Percentiles rank a stretch among this genome's conserved stretches.
These are phyloP conservation scores for Penicillium mononematosum DNA, from an alignment of 495 filamentous ascomycete genomes.

Conservation along the genomic window DNA sequence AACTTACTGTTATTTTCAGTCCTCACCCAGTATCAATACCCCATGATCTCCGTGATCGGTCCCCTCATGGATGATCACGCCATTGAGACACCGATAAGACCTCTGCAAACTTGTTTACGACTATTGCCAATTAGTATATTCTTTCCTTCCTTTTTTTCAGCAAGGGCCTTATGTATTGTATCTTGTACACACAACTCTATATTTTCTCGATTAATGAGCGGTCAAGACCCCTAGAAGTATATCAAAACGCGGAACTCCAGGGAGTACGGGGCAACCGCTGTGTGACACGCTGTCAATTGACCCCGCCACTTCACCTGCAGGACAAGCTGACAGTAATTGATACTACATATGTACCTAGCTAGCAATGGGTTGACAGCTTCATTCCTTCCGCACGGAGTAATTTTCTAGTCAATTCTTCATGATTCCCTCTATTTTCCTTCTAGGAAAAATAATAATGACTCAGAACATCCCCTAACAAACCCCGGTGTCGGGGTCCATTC, in stretches of 20 bases:
- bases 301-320: conserved; percentile 6
- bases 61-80: conserved; percentile 6
- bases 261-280: conserved; percentile 3
- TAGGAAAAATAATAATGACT: background rate
- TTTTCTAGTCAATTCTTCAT: background rate
- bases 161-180: background rate
- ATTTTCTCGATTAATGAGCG: background rate
- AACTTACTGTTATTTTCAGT: conserved; percentile 11
- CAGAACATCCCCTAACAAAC: background rate
- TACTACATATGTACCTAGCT: no score
- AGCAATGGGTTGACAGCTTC: no score
- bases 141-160: background rate
- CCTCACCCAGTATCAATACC: background rate
- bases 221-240: background rate
- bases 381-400: no score
- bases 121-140: background rate
- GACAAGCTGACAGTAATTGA: no score
- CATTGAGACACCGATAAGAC: conserved; percentile 9
- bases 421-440: background rate
- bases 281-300: conserved; percentile 6
- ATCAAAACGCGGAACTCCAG: background rate
- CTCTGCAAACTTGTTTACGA: conserved; percentile 1
- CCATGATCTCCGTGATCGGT: conserved; percentile 14
- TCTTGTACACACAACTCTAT: background rate
- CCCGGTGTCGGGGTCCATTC: conserved; percentile 12